Conservation (phyloP, 148 eudicot species). For the Silene conica region DNA sequence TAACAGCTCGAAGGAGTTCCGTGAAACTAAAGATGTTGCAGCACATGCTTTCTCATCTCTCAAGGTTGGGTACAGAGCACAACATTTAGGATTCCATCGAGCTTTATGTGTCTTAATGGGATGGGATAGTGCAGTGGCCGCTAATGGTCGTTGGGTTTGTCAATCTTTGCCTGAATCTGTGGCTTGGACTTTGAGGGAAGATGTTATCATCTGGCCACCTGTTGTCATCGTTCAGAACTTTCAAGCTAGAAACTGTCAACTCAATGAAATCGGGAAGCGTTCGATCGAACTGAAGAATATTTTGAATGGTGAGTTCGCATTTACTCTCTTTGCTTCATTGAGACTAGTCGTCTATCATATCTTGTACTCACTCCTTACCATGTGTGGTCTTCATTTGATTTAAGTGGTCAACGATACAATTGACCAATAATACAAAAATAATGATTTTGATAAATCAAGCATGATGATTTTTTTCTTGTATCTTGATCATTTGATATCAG, state of each 20-base stretch:
- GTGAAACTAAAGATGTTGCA: conserved; percentile 44
- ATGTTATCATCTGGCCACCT: conserved; percentile 67
- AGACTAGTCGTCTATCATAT: not conserved
- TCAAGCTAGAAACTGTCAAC: conserved; percentile 24
- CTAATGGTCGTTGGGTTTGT: conserved; percentile 37
- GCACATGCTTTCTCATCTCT: conserved; percentile 45
- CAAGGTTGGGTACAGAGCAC: conserved; percentile 50
- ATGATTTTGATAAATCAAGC: not conserved
- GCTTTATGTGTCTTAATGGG: conserved; percentile 69
- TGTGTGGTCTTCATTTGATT: not conserved
- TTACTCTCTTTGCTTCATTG: not conserved
- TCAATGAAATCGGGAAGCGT: conserved; percentile 29
- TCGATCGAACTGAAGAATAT: conserved; percentile 31
- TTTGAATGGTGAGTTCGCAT: conserved; percentile 35
- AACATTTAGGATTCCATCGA: conserved; percentile 58
- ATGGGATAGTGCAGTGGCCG: conserved; percentile 37
- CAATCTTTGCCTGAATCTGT: conserved; percentile 38
- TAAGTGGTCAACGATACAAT: not conserved
- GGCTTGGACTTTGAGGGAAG: conserved; percentile 37
- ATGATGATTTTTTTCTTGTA: not conserved
- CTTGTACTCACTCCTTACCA: not conserved
- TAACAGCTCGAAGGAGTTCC: conserved; percentile 43
- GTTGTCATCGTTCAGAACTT: conserved; percentile 49
- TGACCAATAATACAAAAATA: not conserved
- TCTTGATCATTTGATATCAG: not conserved